Conservation (phyloP, 1,284 basidiomycete genomes). For the Taiwanofungus camphoratus region DNA sequence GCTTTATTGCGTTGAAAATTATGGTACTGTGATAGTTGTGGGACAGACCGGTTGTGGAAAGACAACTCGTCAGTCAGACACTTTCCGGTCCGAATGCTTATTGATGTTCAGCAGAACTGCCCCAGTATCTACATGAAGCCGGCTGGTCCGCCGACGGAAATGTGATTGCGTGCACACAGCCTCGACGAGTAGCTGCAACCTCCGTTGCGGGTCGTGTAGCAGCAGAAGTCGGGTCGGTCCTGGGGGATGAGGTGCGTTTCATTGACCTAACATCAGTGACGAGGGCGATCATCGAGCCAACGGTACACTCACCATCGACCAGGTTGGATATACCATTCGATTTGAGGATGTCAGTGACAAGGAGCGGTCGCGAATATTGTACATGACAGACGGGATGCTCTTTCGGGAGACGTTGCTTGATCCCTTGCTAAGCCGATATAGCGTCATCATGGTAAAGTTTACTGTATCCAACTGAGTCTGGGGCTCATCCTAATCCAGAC, state of each 20-base stretch:
- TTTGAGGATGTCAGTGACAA: conserved; percentile 91
- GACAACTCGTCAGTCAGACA: conserved; percentile 75
- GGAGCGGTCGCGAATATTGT: conserved; percentile 84
- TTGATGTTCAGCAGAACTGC: conserved; percentile 60
- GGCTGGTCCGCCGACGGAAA: conserved; percentile 82
- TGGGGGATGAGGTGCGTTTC: conserved; percentile 82
- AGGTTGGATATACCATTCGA: conserved; percentile 97
- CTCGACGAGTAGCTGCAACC: conserved; percentile 91
- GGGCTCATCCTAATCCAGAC: conserved; percentile 13
- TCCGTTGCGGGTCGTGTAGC: conserved; percentile 91
- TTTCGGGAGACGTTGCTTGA: conserved; percentile 93
- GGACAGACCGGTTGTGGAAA: conserved; percentile 98
- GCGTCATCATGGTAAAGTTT: conserved; percentile 83
- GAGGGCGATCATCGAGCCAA: no score
- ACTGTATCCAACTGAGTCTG: neutral
- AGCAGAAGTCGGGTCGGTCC: conserved; percentile 76
- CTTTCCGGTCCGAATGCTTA: neutral
- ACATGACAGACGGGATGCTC: conserved; percentile 97
- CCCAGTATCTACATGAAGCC: conserved; percentile 88
- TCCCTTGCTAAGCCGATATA: conserved; percentile 84
- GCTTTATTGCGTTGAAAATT: conserved; percentile 79
- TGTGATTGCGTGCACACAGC: conserved; percentile 89
- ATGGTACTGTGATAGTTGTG: conserved; percentile 83
- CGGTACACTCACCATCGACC: neutral
- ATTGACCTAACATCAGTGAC: conserved; percentile 2